Evolutionary conservation across 106 monocot species (phyloP), one percentile per base, ranked within the genome.

Genomic region (Platanthera guangdongensis): DNA sequence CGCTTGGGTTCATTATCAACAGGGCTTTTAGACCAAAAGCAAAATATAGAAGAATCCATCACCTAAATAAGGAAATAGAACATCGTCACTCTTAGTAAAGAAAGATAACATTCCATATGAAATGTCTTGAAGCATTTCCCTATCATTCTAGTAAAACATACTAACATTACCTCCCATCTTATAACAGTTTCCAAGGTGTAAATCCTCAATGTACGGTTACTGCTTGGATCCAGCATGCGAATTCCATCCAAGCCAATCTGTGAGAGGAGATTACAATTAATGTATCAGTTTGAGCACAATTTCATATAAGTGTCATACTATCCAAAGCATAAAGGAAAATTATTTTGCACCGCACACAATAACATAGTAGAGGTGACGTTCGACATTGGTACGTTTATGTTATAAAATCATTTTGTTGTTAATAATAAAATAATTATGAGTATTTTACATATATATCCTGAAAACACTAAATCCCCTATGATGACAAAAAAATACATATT

Each of bases 171-270:
- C 71, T 95, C 92, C 80, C 87, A 87, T 89, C 86, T 89, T 60
- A 89, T 92, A 11, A 95, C 81, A 47, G 73, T 89, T 67, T 95
- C 94, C 71, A 95, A 85, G 3, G 94, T 87, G 55, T 95, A 95
- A n/a, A 95, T 88, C 71, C 94, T 89, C 82, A 95, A 76, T 50
- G 75, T 95, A 69, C 91, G 82, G 55, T 62, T 83, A 60, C 77
- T 89, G 80, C 79, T 89, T 59, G 94, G 92, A 79, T 95, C 94
- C 65, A 95, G 89, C 89, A 95, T 92, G 47, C 94, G 89, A 81
- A 95, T 92, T 49, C 94, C 94, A 92, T 95, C 92, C 80, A 95
- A 85, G 22, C 94, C 94, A 89, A 95, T 86, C 94, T 95, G 78
- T 45, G 54, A 30, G 54, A 78, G 3, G 60, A 18, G 19, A 75